phyloP scores from a whole-genome alignment of 108 stramenopile species.

The Nannochloropsis salina region DNA sequence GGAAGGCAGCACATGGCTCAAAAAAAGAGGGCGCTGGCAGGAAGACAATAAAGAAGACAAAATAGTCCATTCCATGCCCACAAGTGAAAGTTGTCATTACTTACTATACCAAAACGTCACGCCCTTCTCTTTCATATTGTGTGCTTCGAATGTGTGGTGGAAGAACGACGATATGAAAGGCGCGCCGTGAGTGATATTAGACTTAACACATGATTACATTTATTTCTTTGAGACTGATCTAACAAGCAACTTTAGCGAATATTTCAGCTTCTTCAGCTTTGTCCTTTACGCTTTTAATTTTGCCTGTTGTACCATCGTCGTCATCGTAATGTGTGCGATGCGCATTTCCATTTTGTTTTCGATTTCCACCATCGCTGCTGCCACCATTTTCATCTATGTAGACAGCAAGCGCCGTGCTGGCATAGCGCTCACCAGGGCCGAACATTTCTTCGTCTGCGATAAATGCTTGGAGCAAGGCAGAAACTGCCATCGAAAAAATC shows the following conservation, averaged over 20 bases:
- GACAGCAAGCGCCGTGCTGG: background rate
- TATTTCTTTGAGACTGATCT: too few relatives aligned
- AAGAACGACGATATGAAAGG: too few relatives aligned
- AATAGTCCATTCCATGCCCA: too few relatives aligned
- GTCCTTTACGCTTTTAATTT: background rate
- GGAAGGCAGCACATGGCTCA: background rate
- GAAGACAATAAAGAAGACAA: too few relatives aligned
- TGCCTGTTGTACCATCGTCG: background rate
- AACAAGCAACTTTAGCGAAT: background rate
- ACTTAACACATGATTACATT: too few relatives aligned
- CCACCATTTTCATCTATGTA: conserved; percentile 17
- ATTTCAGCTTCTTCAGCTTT: background rate
- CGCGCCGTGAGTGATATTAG: too few relatives aligned
- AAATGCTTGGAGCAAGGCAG: conserved; percentile 57
- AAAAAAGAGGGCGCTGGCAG: too few relatives aligned
- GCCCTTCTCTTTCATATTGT: too few relatives aligned
- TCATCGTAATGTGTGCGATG: too few relatives aligned
- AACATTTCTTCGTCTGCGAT: conserved; percentile 61
- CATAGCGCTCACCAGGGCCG: conserved; percentile 25
- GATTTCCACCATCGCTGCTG: background rate
- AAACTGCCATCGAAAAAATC: conserved; percentile 57
- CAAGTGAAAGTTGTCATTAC: too few relatives aligned
- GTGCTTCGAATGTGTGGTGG: too few relatives aligned
- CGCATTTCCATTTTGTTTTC: background rate
- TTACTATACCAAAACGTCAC: too few relatives aligned